Base-by-base conservation (phyloP, 73 alveolate species). In the Paramecium caudatum region DNA sequence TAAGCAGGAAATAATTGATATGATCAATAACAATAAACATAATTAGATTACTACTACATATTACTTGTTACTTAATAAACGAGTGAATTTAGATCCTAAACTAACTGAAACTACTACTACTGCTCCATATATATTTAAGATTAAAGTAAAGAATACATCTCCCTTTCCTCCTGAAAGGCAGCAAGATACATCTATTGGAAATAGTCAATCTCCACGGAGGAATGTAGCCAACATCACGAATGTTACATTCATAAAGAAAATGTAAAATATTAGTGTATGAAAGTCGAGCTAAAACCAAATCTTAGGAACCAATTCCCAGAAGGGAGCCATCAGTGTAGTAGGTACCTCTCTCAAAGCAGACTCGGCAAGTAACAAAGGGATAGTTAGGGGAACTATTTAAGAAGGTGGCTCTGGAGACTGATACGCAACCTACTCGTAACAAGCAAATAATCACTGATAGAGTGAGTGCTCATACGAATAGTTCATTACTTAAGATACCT, bases 21-120 rank as follows among this genome's bases (percentile, higher is more conserved):
- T 61, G 94, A 92, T 33, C 92, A 68, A 41, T 90, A 85, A 83
- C n/a, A 96, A 96, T 82, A 96, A 91, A 80, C 99, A 96, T 87
- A 96, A 96, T 90, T 92, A 95, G 48, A 92, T 95, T 2, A 96
- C 99, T 8, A 92, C 99, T 3, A 94, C 97, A 5, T 96, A 96
- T 91, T 96, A 96, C 84, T 86, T 96, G 82, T 81, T 97, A 49
- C 80, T 95, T 88, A 97, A 97, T 82, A 96, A 96, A 90, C n/a
- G n/a, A n/a, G n/a, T n/a, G 34, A 65, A 7, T 25, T 43, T 19
- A 1, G 30, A 55, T 19, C 80, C 21, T 3, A 55, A 55, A 21
- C 46, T 27, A 6, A 55, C 10, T 55, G 4, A 55, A 55, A 55
- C 12, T 2, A 55, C 12, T 55, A 17, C 23, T 9, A 55, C 8